These are phyloP conservation scores for Fusarium pseudonygamai DNA, from an alignment of 2,329 filamentous ascomycete genomes.

Conservation along the genomic window DNA sequence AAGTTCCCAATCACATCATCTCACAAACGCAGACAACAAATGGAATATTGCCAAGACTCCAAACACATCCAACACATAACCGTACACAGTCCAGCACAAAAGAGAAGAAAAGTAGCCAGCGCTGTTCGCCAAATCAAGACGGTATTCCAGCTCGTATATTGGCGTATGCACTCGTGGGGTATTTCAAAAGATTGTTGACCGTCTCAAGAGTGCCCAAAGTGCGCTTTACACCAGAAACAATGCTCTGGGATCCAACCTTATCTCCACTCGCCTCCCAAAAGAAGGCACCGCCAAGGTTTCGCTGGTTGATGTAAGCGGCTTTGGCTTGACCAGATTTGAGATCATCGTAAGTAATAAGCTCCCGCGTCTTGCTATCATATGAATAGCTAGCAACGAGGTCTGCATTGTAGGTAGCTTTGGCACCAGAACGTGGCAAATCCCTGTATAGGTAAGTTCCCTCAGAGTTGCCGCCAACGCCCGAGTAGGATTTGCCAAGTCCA, in stretches of 20 bases:
- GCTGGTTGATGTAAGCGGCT: constrained; percentile 67
- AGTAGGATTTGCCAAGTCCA: constrained; percentile 72
- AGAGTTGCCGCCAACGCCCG: constrained; percentile 71
- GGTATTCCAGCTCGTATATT: constrained; percentile 60
- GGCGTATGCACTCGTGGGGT: constrained; percentile 65
- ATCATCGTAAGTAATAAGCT: constrained; percentile 78
- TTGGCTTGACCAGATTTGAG: constrained; percentile 68
- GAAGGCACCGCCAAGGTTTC: constrained; percentile 77
- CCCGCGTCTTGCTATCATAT: constrained; percentile 67
- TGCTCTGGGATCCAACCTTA: constrained; percentile 58
- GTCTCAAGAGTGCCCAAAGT: constrained; percentile 60
- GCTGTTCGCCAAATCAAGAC: constrained; percentile 14
- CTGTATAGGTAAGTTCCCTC: constrained; percentile 78
- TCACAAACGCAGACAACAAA: not conserved
- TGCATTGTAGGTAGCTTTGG: constrained; percentile 65
- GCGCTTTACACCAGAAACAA: constrained; percentile 64
- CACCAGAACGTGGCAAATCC: constrained; percentile 70
- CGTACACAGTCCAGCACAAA: constrained; percentile 13
- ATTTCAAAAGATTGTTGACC: constrained; percentile 62
- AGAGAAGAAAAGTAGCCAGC: not conserved
- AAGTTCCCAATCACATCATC: constrained; percentile 16
- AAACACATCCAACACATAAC: not conserved
- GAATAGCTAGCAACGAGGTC: constrained; percentile 73
- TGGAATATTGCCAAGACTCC: constrained; percentile 3
- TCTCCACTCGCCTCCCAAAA: constrained; percentile 88